Evolutionary conservation across 2,329 filamentous ascomycete genomes (phyloP).

Genomic region (Botrytis aclada): DNA sequence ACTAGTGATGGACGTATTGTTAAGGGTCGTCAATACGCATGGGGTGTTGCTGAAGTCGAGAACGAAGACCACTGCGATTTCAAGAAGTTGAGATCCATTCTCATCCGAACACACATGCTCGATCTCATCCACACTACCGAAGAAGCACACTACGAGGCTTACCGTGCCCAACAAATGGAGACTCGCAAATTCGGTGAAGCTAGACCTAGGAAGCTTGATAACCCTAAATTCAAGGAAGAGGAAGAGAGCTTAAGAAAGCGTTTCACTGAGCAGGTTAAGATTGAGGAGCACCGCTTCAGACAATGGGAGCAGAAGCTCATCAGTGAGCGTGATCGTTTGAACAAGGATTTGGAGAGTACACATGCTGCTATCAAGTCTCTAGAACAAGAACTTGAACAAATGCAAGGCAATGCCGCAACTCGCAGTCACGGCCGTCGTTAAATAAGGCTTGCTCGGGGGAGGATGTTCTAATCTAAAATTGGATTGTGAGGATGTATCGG

Average conservation of each 20-base stretch:
- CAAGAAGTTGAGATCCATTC: slow-evolving; percentile 98
- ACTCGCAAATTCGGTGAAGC: slow-evolving; percentile 99
- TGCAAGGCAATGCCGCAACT: slow-evolving; percentile 79
- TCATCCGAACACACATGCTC: slow-evolving; percentile 99
- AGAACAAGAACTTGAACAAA: slow-evolving; percentile 86
- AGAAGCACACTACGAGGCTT: slow-evolving; percentile 98
- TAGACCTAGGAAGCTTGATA: slow-evolving; percentile 94
- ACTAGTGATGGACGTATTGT: slow-evolving; percentile 93
- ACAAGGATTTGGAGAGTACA: slow-evolving; percentile 98
- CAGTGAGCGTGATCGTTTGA: slow-evolving; percentile 94
- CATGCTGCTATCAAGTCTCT: slow-evolving; percentile 91
- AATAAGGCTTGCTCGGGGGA: slow-evolving; percentile 13
- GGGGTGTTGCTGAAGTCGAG: slow-evolving; percentile 99
- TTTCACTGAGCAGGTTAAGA: slow-evolving; percentile 99
- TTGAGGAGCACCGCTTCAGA: slow-evolving; percentile 98
- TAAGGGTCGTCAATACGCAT: slow-evolving; percentile 98
- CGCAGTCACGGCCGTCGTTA: slow-evolving; percentile 93
- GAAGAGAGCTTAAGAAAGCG: slow-evolving; percentile 97
- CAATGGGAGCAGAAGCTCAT: slow-evolving; percentile 99
- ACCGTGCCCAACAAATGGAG: slow-evolving; percentile 99
- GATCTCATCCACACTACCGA: slow-evolving; percentile 99
- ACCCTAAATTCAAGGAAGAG: slow-evolving; percentile 99
- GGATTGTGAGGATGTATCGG: slow-evolving; percentile 19
- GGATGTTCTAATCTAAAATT: slow-evolving; percentile 16
- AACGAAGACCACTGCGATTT: slow-evolving; percentile 99